Percentiles rank a stretch among this genome's conserved stretches.
Conservation (phyloP, 371 early-diverging fungal species). For the Zopfochytrium polystomum region DNA sequence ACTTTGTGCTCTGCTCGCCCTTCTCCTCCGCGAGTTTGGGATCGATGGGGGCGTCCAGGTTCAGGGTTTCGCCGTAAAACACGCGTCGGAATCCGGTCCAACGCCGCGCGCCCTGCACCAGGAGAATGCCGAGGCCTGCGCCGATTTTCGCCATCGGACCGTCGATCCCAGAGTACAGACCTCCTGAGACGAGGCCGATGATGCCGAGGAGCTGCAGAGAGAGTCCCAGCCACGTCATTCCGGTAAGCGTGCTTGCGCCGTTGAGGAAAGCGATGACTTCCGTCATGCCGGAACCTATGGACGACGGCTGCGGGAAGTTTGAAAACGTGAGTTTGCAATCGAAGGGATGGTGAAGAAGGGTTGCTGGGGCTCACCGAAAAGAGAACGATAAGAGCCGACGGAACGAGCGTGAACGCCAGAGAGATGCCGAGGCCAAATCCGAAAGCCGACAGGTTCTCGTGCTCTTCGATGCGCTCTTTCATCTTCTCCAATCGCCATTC, state of each 20-base stretch:
- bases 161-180: slow-evolving; percentile 40
- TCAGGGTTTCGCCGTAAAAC: slow-evolving; percentile 23
- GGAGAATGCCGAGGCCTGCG: slow-evolving; percentile 26
- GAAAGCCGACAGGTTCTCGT: slow-evolving; percentile 12
- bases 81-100: slow-evolving; percentile 11
- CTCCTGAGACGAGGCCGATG: slow-evolving; percentile 33
- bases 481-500: slow-evolving; percentile 24
- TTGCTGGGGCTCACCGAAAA: slow-evolving; percentile 19
- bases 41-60: slow-evolving; percentile 5
- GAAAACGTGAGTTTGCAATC: not conserved
- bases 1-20: not conserved
- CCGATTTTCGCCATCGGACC: slow-evolving; percentile 39
- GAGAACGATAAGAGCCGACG: slow-evolving; percentile 25
- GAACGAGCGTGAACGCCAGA: slow-evolving; percentile 23
- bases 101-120: slow-evolving; percentile 9
- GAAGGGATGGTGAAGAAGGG: not conserved
- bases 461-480: slow-evolving; percentile 11
- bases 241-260: slow-evolving; percentile 24
- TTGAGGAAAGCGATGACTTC: slow-evolving; percentile 40
- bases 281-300: slow-evolving; percentile 42
- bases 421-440: slow-evolving; percentile 30
- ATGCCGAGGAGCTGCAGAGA: slow-evolving; percentile 22
- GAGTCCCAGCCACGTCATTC: slow-evolving; percentile 7
- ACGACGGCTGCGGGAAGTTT: slow-evolving; percentile 20
- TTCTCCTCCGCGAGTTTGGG: slow-evolving; percentile 4